phyloP scores from a whole-genome alignment of 2,329 filamentous ascomycete species.

The Venturia carpophila region DNA sequence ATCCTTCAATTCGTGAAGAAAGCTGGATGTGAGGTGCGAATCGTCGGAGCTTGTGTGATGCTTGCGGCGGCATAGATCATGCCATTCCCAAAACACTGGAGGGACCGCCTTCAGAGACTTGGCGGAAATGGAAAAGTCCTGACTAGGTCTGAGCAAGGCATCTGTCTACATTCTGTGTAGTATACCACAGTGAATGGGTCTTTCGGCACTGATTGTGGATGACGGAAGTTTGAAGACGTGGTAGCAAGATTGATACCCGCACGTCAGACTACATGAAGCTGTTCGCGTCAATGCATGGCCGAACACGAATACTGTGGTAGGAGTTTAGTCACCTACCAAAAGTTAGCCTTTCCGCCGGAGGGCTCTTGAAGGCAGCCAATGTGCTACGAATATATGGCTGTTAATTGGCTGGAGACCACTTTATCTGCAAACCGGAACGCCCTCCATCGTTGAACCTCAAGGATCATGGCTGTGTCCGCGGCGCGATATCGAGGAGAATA shows the following conservation, averaged over 20 bases:
- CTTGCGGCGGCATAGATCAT: neutral
- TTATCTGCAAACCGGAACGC: slow-evolving; percentile 2
- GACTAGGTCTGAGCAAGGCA: neutral
- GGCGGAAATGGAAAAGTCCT: neutral
- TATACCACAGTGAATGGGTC: no score
- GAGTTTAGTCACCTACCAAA: neutral
- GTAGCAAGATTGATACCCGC: neutral
- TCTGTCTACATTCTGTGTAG: neutral
- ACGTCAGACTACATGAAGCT: slow-evolving; percentile 2
- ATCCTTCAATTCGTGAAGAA: neutral
- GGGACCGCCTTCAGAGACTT: neutral
- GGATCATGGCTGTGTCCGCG: neutral
- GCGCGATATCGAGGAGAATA: neutral
- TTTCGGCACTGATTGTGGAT: neutral
- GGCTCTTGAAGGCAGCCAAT: neutral
- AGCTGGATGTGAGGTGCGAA: neutral
- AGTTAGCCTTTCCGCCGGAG: neutral
- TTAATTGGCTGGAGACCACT: neutral
- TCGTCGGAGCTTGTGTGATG: neutral
- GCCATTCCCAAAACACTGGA: neutral
- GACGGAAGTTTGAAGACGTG: neutral
- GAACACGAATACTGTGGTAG: neutral
- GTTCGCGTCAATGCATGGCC: neutral
- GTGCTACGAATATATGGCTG: neutral
- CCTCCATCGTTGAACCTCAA: neutral